These are phyloP conservation scores for Cucurbita argyrosperma DNA, from an alignment of 306 rosid species.

Conservation along the genomic window DNA sequence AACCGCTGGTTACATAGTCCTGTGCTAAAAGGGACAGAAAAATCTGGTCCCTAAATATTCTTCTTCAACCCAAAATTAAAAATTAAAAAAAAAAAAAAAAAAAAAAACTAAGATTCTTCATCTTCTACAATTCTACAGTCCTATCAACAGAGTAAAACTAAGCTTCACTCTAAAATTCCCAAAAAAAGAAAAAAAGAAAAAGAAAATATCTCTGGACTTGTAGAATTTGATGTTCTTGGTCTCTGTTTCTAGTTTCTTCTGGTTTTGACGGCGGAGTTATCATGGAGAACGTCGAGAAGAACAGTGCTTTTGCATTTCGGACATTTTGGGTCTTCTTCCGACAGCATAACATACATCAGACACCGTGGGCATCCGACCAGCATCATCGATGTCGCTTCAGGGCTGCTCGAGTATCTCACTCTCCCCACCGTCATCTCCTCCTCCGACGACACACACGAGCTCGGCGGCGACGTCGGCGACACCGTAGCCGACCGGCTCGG, in stretches of 20 bases:
- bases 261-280: constrained; percentile 18
- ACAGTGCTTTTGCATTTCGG: constrained; percentile 92
- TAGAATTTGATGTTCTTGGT: background rate
- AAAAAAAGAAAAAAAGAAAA: background rate
- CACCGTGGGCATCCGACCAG: constrained; percentile 80
- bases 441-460: constrained; percentile 77
- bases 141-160: background rate
- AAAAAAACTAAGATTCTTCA: background rate
- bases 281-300: constrained; percentile 62
- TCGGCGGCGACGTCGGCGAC: constrained; percentile 66
- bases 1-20: constrained; percentile 2
- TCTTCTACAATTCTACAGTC: background rate
- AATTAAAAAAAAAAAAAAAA: background rate
- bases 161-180: background rate
- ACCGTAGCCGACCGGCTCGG: constrained; percentile 43
- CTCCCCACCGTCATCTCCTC: constrained; percentile 21
- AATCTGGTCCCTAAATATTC: background rate
- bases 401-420: constrained; percentile 39
- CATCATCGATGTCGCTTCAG: constrained; percentile 63
- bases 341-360: constrained; percentile 86
- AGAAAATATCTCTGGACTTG: background rate
- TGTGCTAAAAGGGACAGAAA: background rate
- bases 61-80: background rate
- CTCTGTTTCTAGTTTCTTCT: constrained; percentile 22
- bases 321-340: constrained; percentile 65